These are phyloP conservation scores for Phytophthora sojae DNA, from an alignment of 352 stramenopile genomes.

Conservation along the genomic window DNA sequence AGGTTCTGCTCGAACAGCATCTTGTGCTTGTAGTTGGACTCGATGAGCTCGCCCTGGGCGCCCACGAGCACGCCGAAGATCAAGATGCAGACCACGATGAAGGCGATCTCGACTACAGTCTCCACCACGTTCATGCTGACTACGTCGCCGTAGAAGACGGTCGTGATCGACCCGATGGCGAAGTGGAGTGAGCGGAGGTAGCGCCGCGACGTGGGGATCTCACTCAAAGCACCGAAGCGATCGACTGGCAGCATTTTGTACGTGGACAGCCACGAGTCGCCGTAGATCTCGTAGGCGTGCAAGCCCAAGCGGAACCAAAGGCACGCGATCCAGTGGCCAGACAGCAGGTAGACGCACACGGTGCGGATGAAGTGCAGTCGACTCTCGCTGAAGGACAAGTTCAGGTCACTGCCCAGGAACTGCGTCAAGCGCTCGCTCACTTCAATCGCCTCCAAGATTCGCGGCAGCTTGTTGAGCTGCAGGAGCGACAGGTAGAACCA, in stretches of 20 bases:
- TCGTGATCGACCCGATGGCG: constrained; percentile 68
- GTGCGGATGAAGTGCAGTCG: constrained; percentile 64
- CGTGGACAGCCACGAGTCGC: constrained; percentile 65
- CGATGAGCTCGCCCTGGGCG: constrained; percentile 65
- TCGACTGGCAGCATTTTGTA: constrained; percentile 63
- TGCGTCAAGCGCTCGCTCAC: constrained; percentile 62
- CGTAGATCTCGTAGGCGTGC: constrained; percentile 53
- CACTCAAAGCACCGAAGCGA: constrained; percentile 45
- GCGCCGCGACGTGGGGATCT: constrained; percentile 49
- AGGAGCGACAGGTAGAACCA: constrained; percentile 70
- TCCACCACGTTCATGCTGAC: constrained; percentile 69
- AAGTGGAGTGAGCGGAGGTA: constrained; percentile 75
- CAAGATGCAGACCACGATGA: constrained; percentile 77
- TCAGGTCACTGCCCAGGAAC: constrained; percentile 62
- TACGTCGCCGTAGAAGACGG: constrained; percentile 77
- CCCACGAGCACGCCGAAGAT: constrained; percentile 76
- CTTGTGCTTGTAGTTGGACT: constrained; percentile 68
- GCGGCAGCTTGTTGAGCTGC: constrained; percentile 70
- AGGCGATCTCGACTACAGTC: constrained; percentile 57
- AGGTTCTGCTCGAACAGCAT: constrained; percentile 81
- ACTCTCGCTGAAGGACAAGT: constrained; percentile 56
- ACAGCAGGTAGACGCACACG: constrained; percentile 57
- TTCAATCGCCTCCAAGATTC: constrained; percentile 54
- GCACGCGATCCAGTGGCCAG: constrained; percentile 76
- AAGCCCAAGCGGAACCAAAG: constrained; percentile 65